Evolutionary conservation across 2,329 filamentous ascomycete genomes (phyloP).

Genomic region (Xenoacremonium recifei): DNA sequence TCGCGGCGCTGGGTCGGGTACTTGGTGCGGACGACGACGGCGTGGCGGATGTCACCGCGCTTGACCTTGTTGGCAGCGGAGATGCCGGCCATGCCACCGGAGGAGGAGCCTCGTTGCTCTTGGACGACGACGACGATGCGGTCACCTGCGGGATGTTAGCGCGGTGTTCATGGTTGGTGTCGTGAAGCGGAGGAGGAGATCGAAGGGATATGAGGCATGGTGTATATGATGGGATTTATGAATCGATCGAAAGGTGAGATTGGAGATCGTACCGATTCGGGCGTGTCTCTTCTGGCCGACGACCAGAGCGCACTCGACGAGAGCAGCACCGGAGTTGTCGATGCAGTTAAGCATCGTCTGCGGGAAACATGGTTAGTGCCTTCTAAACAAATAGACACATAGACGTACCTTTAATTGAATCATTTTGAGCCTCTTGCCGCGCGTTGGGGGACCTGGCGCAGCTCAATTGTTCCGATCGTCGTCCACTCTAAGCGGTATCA

Average conservation of each 20-base stretch:
- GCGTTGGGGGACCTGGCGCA: slow-evolving; percentile 17
- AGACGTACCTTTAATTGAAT: slow-evolving; percentile 78
- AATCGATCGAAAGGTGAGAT: slow-evolving; percentile 3
- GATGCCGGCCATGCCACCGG: slow-evolving; percentile 69
- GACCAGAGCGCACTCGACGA: slow-evolving; percentile 95
- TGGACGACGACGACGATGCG: slow-evolving; percentile 97
- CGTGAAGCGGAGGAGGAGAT: background rate
- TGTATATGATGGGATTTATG: background rate
- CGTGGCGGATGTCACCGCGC: slow-evolving; percentile 93
- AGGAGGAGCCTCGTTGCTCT: slow-evolving; percentile 81
- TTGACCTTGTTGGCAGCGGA: slow-evolving; percentile 86
- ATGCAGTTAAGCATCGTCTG: slow-evolving; percentile 99
- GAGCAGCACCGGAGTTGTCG: slow-evolving; percentile 97
- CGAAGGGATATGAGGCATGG: too few relatives aligned
- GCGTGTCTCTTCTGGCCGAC: slow-evolving; percentile 87
- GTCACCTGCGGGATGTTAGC: slow-evolving; percentile 62
- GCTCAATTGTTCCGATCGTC: slow-evolving; percentile 17
- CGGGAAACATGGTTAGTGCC: slow-evolving; percentile 11
- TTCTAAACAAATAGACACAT: background rate
- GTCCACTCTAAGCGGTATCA: too few relatives aligned
- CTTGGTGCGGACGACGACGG: slow-evolving; percentile 86
- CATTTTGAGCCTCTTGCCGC: slow-evolving; percentile 57
- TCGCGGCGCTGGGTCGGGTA: slow-evolving; percentile 87
- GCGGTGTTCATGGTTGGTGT: background rate
- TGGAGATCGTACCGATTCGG: slow-evolving; percentile 69